Evolutionary conservation across 2,329 filamentous ascomycete species (phyloP), one percentile per base, ranked within the genome.

Genomic region (Akanthomyces muscarius): DNA sequence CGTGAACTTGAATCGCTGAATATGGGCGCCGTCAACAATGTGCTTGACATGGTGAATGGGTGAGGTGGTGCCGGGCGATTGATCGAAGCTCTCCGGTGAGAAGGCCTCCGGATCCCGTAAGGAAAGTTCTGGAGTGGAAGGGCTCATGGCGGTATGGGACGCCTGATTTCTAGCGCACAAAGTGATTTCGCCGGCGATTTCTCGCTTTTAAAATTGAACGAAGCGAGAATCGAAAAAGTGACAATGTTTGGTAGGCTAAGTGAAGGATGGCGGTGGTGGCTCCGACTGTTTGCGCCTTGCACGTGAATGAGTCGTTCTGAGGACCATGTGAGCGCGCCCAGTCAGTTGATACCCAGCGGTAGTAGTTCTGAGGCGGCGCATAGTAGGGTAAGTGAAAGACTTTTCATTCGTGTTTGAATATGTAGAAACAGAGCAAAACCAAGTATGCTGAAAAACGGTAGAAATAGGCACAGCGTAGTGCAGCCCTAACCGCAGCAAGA

Each of bases 1-100:
- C 14, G 66, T 66, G 36, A 77, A 74, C 36, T 69, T 69, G 66
- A 73, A 71, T 16, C 68, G 68, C 61, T 72, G 71, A 13, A n/a
- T 56, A 5, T 21, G 62, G 7, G 63, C 57, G 21, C 69, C 70
- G 41, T 64, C 51, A 7, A 61, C 33, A 6, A 63, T 38, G 5
- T 36, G 21, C 23, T 30, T 18, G 4, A 30, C 45, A 10, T 52
- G 63, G 7, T 14, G 28, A 13, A 56, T 67, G 63, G 65, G 64
- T 68, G 64, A 69, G 65, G 14, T 21, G 11, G 13, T n/a, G 21
- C 36, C 41, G 14, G 42, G 30, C 14, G 36, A 7, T 28, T 8
- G 16, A 33, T 42, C 33, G 14, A 59, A 18, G 8, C 36, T 50
- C 13, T 60, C 50, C 11, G 50, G 41, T 33, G 52, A 30, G 18